Conservation (phyloP, 345 rosid genomes). For the Gossypium anomalum region DNA sequence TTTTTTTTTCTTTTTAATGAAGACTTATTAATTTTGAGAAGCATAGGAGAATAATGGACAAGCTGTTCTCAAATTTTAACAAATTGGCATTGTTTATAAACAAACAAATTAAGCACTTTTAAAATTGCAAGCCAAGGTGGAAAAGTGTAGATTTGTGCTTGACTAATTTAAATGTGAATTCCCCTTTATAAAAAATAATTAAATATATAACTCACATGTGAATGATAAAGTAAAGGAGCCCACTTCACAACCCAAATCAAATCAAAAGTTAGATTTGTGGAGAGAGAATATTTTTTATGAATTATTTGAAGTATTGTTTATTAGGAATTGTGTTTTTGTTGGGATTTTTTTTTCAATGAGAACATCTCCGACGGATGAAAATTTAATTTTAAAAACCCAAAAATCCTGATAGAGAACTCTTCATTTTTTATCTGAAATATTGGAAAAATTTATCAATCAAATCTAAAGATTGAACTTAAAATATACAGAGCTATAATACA, state of each 20-base stretch:
- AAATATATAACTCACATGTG: background rate
- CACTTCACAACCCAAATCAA: background rate
- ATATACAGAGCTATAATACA: constrained; percentile 2
- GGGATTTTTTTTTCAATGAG: no score
- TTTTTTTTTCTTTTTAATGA: no score
- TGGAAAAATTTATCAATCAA: background rate
- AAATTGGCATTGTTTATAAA: background rate
- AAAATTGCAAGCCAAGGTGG: background rate
- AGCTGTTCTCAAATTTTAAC: background rate
- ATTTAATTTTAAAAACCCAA: background rate
- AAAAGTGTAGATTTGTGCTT: background rate
- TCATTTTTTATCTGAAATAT: background rate
- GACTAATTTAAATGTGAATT: background rate
- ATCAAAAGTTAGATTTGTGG: background rate
- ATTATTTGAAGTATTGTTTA: no score
- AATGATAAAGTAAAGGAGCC: background rate
- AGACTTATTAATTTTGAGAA: background rate
- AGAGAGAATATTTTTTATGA: no score
- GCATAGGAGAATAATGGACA: background rate
- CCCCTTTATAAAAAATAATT: no score
- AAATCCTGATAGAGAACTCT: background rate
- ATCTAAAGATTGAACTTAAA: background rate
- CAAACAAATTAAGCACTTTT: background rate
- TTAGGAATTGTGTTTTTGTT: no score
- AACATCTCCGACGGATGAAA: no score